Evolutionary conservation across 192 early-diverging fungal genomes (phyloP).

Genomic region (Coemansia sp.): DNA sequence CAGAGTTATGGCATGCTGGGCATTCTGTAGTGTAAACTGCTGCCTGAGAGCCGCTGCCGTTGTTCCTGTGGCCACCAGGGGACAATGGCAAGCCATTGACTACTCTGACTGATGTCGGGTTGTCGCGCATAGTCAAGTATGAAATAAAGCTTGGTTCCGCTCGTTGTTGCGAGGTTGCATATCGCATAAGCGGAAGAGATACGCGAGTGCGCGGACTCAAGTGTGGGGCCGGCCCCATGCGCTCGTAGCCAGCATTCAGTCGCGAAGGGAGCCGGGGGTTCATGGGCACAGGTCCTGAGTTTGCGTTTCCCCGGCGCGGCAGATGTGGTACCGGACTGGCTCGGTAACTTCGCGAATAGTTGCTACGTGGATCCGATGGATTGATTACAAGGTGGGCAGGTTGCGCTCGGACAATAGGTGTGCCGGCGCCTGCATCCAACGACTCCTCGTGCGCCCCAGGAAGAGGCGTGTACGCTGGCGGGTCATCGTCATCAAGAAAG

Average conservation of each 20-base stretch:
- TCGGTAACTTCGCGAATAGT: slow-evolving; percentile 27
- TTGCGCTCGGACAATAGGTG: slow-evolving; percentile 43
- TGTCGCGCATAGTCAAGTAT: slow-evolving; percentile 26
- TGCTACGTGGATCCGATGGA: slow-evolving; percentile 51
- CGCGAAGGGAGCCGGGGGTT: slow-evolving; percentile 24
- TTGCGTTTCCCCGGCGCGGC: slow-evolving; percentile 18
- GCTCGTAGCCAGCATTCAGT: slow-evolving; percentile 33
- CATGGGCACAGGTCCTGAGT: slow-evolving; percentile 25
- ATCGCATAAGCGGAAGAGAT: slow-evolving; percentile 16
- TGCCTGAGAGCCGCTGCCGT: background rate
- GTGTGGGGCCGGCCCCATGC: slow-evolving; percentile 28
- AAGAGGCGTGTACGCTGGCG: slow-evolving; percentile 44
- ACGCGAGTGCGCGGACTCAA: slow-evolving; percentile 19
- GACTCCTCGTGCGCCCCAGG: slow-evolving; percentile 43
- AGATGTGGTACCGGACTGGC: slow-evolving; percentile 11
- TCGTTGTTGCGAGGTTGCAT: slow-evolving; percentile 3
- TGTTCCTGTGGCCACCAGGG: background rate
- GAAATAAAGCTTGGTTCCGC: background rate
- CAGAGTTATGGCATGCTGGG: slow-evolving; percentile 30
- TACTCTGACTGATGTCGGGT: slow-evolving; percentile 13
- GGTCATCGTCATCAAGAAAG: slow-evolving; percentile 15
- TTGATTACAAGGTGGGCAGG: slow-evolving; percentile 41
- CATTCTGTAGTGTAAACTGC: slow-evolving; percentile 12
- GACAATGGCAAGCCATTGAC: slow-evolving; percentile 2
- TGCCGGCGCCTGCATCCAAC: slow-evolving; percentile 47